Evolutionary conservation across 805 yeast genomes (phyloP), one percentile per base, ranked within the genome.

Genomic region (Ogataea allantospora): DNA sequence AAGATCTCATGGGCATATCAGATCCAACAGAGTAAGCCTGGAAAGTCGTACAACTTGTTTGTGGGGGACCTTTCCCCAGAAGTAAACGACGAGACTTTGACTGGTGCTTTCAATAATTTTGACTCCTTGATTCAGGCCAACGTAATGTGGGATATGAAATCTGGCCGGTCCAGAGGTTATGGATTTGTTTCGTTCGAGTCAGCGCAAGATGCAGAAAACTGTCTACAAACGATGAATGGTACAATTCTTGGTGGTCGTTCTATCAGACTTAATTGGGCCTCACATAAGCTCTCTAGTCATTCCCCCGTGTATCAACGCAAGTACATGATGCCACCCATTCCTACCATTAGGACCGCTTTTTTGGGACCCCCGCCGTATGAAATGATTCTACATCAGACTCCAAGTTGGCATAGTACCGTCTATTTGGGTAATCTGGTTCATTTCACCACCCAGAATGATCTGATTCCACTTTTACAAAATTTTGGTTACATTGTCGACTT

Each of bases 91-190:
- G 95, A 83, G 48, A 57, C 76, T 12, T 70, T 88, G 45, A 68
- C 68, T 35, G 63, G 60, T 29, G 69, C 83, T 9, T 88, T 88
- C 55, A 50, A 66, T 5, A 66, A 68, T 39, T 83, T 75, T 58
- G 67, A 69, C 12, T 73, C 88, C 1, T 66, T 84, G 52, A 66
- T 77, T 31, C 93, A 85, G 59, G 96, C 95, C 9, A 88, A 88
- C 51, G 96, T 88, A 21, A 88, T 88, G 96, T 88, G 96, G 96
- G 96, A 88, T 59, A 86, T 87, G 95, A 89, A 85, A 59, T 83
- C 93, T 17, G 93, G 95, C 28, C 72, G 95, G 57, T 86, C 95
- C 3, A 72, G 96, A 63, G 95, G 96, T 24, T 88, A 88, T 56
- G 96, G 96, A 2, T 88, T 88, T 61, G 93, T 87, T 9, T 80